A percentile compares a stretch with the other conserved stretches of the same genome.
These are phyloP conservation scores for Rhodamnia rubescens DNA, from an alignment of 345 rosid species.

Conservation along the genomic window DNA sequence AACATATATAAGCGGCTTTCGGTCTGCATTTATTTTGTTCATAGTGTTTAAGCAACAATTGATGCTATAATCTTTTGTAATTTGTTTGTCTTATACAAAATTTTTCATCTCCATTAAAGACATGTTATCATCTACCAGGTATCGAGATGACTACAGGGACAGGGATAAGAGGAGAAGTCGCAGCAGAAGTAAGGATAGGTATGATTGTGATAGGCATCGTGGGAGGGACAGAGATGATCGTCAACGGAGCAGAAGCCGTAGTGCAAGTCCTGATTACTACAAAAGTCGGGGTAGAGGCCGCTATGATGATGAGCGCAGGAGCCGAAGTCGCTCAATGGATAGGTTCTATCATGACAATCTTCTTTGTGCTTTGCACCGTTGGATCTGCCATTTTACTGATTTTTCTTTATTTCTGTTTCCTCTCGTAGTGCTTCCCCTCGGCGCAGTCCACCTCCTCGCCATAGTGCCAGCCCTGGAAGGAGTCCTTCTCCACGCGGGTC, in stretches of 20 bases:
- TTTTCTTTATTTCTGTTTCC: neutral
- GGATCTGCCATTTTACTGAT: neutral
- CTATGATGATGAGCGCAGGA: slow-evolving; percentile 31
- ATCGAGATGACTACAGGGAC: slow-evolving; percentile 41
- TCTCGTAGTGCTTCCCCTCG: slow-evolving; percentile 27
- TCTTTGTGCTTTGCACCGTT: neutral
- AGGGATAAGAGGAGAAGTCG: slow-evolving; percentile 34
- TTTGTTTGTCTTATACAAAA: neutral
- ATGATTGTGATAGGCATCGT: slow-evolving; percentile 35
- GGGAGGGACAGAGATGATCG: slow-evolving; percentile 29
- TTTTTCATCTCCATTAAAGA: neutral
- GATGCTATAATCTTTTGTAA: neutral
- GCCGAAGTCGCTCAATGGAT: slow-evolving; percentile 31
- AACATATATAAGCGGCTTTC: neutral
- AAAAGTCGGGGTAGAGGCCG: slow-evolving; percentile 28
- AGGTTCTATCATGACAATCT: slow-evolving; percentile 16
- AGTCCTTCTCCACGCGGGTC: slow-evolving; percentile 26
- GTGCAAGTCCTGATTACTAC: slow-evolving; percentile 38
- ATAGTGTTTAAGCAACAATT: neutral
- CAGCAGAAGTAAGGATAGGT: slow-evolving; percentile 42
- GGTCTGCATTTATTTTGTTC: neutral
- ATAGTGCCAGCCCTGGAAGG: slow-evolving; percentile 24
- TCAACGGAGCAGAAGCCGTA: slow-evolving; percentile 32
- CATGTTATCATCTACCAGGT: slow-evolving; percentile 9
- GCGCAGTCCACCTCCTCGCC: slow-evolving; percentile 28